phyloP scores from a whole-genome alignment of 73 alveolate species.

The Uronychia binucleata region DNA sequence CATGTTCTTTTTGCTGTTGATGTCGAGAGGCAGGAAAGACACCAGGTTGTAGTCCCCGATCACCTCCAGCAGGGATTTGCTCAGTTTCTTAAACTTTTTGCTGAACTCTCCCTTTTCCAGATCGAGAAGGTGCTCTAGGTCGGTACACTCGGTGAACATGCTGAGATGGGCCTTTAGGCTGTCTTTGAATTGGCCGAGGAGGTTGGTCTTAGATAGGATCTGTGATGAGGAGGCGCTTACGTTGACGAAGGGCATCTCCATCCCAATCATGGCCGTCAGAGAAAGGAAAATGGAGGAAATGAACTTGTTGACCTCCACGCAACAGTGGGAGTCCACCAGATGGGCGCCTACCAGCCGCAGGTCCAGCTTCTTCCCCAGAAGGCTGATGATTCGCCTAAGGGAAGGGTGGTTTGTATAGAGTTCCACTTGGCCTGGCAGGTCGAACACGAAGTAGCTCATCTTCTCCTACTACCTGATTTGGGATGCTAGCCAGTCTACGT shows the following conservation, averaged over 20 bases:
- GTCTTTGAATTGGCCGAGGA: slow-evolving; percentile 55
- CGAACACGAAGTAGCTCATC: slow-evolving; percentile 77
- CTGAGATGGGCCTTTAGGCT: slow-evolving; percentile 5
- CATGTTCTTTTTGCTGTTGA: slow-evolving; percentile 43
- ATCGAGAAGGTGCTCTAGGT: slow-evolving; percentile 3
- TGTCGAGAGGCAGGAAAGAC: slow-evolving; percentile 42
- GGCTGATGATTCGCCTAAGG: slow-evolving; percentile 63
- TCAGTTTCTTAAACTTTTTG: slow-evolving; percentile 42
- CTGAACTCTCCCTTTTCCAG: slow-evolving; percentile 13
- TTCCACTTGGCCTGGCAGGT: slow-evolving; percentile 96
- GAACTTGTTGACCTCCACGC: slow-evolving; percentile 76
- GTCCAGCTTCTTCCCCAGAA: slow-evolving; percentile 52
- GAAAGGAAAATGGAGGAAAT: slow-evolving; percentile 72
- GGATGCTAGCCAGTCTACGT: slow-evolving; percentile 85
- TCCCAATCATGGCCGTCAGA: slow-evolving; percentile 72
- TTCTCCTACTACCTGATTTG: slow-evolving; percentile 47
- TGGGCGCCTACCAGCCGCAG: slow-evolving; percentile 70
- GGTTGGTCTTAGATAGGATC: slow-evolving; percentile 62
- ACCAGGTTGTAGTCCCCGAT: slow-evolving; percentile 35
- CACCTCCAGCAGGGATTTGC: slow-evolving; percentile 36
- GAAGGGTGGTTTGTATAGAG: slow-evolving; percentile 81
- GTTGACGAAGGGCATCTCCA: slow-evolving; percentile 85
- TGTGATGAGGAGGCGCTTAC: slow-evolving; percentile 21
- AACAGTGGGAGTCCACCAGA: slow-evolving; percentile 77
- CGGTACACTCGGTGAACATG: not conserved